Conservation (phyloP, 108 stramenopile species). For the Discostella pseudostelligera region DNA sequence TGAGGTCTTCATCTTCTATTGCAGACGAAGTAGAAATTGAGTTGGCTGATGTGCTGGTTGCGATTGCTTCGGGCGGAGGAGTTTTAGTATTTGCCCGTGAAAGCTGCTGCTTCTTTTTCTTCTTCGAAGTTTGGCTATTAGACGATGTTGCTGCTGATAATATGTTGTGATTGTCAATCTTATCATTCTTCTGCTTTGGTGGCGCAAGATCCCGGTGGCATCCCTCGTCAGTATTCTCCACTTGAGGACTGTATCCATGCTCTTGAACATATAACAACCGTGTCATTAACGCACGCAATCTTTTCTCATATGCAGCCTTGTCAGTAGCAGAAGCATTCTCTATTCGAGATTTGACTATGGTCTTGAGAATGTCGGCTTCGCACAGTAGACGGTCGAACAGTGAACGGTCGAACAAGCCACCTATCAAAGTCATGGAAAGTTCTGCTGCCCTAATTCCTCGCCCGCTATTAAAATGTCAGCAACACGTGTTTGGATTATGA, state of each 20-base stretch:
- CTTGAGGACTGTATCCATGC: slow-evolving; percentile 57
- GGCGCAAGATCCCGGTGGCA: neutral
- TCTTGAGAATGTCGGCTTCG: slow-evolving; percentile 59
- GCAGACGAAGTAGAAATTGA: slow-evolving; percentile 8
- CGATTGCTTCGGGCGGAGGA: slow-evolving; percentile 9
- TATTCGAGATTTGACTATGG: slow-evolving; percentile 48
- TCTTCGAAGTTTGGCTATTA: slow-evolving; percentile 49
- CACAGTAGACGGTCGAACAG: slow-evolving; percentile 53
- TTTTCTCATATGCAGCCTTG: slow-evolving; percentile 40
- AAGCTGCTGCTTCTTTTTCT: slow-evolving; percentile 53
- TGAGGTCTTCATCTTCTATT: slow-evolving; percentile 19
- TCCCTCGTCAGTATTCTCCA: slow-evolving; percentile 1
- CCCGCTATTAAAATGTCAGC: too few relatives aligned
- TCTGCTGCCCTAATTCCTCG: slow-evolving; percentile 55
- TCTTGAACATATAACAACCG: slow-evolving; percentile 55
- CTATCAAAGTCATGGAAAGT: slow-evolving; percentile 47
- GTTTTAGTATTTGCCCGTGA: slow-evolving; percentile 12
- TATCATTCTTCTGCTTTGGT: neutral
- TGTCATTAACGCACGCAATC: slow-evolving; percentile 35
- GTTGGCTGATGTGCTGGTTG: slow-evolving; percentile 9
- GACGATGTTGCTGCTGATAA: slow-evolving; percentile 1
- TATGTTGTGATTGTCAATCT: neutral
- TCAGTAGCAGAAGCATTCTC: slow-evolving; percentile 36
- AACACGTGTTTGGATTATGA: too few relatives aligned
- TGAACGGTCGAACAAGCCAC: too few relatives aligned